Percentiles rank a stretch among this genome's conserved stretches.
Conservation (phyloP, 768 basidiomycete species). For the Boletus bicolor region DNA sequence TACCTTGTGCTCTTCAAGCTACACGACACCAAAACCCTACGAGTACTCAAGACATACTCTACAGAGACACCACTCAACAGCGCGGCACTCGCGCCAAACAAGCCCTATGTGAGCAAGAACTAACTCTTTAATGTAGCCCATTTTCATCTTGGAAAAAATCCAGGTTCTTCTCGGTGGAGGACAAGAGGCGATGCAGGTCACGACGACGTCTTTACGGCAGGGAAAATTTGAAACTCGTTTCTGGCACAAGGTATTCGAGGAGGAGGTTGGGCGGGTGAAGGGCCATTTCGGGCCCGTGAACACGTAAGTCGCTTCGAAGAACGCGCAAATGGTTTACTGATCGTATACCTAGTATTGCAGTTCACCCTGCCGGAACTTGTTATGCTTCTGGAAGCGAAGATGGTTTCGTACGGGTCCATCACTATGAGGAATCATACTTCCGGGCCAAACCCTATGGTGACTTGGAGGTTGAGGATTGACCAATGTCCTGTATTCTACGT, state of each 20-base stretch:
- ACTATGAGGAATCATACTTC: conserved; percentile 95
- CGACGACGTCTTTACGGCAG: conserved; percentile 88
- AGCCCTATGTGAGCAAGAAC: conserved; percentile 68
- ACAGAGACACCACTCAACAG: conserved; percentile 97
- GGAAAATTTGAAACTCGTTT: conserved; percentile 98
- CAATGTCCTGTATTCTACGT: conserved; percentile 6
- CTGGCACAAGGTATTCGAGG: conserved; percentile 96
- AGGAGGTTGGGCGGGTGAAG: conserved; percentile 95
- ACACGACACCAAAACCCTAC: conserved; percentile 85
- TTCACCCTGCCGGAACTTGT: conserved; percentile 81
- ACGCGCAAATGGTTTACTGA: not conserved
- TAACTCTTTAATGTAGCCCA: not conserved
- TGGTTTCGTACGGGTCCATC: conserved; percentile 87
- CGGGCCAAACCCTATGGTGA: conserved; percentile 89
- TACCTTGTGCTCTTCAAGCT: conserved; percentile 42
- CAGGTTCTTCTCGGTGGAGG: conserved; percentile 93
- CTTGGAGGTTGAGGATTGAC: conserved; percentile 65
- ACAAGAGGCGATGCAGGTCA: conserved; percentile 96
- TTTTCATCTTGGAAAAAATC: not conserved
- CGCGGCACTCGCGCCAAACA: conserved; percentile 77
- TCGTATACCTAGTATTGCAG: conserved; percentile 65
- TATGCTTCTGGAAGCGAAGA: conserved; percentile 98
- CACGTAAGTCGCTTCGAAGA: conserved; percentile 58
- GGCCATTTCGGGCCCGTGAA: conserved; percentile 97
- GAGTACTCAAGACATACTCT: conserved; percentile 87